These are phyloP conservation scores for Pseudocercospora vitis DNA, from an alignment of 2,329 filamentous ascomycete species.

Conservation along the genomic window DNA sequence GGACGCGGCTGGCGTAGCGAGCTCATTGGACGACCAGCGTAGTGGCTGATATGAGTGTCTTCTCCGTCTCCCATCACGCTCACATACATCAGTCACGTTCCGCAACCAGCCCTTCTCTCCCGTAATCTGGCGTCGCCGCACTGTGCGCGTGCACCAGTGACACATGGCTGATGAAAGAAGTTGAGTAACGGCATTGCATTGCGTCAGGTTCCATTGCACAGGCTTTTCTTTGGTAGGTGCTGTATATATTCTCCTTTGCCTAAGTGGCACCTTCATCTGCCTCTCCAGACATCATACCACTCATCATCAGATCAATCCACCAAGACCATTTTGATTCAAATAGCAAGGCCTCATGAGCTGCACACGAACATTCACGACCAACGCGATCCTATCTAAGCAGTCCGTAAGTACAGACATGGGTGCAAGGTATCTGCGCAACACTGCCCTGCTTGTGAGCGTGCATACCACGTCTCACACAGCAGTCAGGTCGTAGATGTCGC, in stretches of 20 bases:
- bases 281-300: constrained; percentile 1
- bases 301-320: constrained; percentile 6
- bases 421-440: no score
- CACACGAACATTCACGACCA: constrained; percentile 12
- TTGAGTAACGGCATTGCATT: background rate
- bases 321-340: background rate
- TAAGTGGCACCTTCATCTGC: constrained; percentile 9
- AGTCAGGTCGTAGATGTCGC: no score
- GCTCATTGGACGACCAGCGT: background rate
- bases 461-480: no score
- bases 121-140: constrained; percentile 4
- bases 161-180: constrained; percentile 6
- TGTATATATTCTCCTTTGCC: constrained; percentile 13
- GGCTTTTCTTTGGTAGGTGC: no score
- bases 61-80: background rate
- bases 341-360: constrained; percentile 14
- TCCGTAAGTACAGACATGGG: background rate
- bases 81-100: no score
- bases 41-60: background rate
- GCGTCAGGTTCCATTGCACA: background rate
- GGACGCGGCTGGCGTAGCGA: background rate
- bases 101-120: constrained; percentile 1
- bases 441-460: no score
- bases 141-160: constrained; percentile 14
- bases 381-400: constrained; percentile 19